phyloP scores from a whole-genome alignment of 345 rosid genomes.

The Populus alba region DNA sequence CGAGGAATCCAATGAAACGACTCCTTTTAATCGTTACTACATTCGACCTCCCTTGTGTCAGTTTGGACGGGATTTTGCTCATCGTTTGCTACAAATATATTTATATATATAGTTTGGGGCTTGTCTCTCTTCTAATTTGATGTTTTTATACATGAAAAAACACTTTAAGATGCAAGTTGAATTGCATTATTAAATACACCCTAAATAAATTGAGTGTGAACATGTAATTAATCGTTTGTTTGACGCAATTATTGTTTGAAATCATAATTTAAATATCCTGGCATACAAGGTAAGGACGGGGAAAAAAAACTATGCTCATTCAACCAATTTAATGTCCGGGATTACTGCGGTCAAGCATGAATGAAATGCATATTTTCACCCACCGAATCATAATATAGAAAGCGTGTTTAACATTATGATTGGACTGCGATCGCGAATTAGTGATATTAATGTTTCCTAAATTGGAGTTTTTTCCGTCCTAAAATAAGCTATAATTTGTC shows the following conservation, averaged over 20 bases:
- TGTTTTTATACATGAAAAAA: too few species aligned
- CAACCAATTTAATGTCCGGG: neutral
- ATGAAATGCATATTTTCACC: neutral
- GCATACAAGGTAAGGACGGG: neutral
- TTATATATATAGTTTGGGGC: too few species aligned
- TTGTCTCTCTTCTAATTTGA: too few species aligned
- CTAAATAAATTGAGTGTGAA: neutral
- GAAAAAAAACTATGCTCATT: neutral
- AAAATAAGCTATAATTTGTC: too few species aligned
- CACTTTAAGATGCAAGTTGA: too few species aligned
- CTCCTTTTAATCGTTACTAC: neutral
- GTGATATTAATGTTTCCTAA: too few species aligned
- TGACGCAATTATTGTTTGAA: neutral
- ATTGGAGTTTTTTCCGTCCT: too few species aligned
- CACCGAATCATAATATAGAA: too few species aligned
- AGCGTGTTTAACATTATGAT: too few species aligned
- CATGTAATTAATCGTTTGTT: neutral
- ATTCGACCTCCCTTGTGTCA: neutral
- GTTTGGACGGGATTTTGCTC: neutral
- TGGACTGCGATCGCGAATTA: too few species aligned
- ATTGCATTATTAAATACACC: too few species aligned
- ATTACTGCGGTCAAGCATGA: neutral
- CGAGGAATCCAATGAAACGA: neutral
- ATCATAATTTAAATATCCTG: neutral
- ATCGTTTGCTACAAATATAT: neutral